Evolutionary conservation across 805 yeast genomes (phyloP), one percentile per base, ranked within the genome.

Genomic region (Ogataea pignaliae): DNA sequence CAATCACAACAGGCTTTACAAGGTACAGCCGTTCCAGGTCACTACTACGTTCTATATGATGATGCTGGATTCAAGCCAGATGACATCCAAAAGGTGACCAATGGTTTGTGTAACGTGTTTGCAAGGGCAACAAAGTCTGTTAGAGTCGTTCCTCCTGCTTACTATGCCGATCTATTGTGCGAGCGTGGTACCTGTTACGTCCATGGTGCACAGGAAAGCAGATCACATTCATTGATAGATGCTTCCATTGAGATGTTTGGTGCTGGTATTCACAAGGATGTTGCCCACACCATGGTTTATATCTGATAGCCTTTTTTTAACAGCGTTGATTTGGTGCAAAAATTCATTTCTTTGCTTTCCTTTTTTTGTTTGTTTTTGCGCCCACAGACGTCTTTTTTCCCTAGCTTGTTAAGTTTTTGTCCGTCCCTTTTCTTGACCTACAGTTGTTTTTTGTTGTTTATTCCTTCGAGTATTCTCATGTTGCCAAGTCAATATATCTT

Each of bases 21-120:
- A 42, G 66, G 67, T 40, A 63, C 67, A 14, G 64, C 64, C 13
- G 54, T 61, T 33, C 66, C 66, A 7, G 65, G 63, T 28, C 66
- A 62, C 39, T 62, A 62, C 40, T 60, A 57, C 32, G 66, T 62
- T 30, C 43, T 63, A 18, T 54, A 55, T 37, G 66, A 62, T 45
- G 67, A 63, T 40, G 53, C 47, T 33, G 41, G 47, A 28, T 57
- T 52, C 54, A 46, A 54, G 13, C 57, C 64, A 12, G 64, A 60
- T 49, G 51, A 45, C 14, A 46, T 60, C 26, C 65, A 61, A 41
- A 46, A 49, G 8, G 35, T 61, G 10, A 58, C 64, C 11, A 53
- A 63, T 39, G 59, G 63, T 44, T 34, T 62, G 29, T 63, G 66
- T 47, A 57, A 48, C 43, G 39, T 56, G 10, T 63, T 56, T 47